Evolutionary conservation across 73 alveolate genomes (phyloP), one percentile per base, ranked within the genome.

Genomic region (Breviolum minutum): DNA sequence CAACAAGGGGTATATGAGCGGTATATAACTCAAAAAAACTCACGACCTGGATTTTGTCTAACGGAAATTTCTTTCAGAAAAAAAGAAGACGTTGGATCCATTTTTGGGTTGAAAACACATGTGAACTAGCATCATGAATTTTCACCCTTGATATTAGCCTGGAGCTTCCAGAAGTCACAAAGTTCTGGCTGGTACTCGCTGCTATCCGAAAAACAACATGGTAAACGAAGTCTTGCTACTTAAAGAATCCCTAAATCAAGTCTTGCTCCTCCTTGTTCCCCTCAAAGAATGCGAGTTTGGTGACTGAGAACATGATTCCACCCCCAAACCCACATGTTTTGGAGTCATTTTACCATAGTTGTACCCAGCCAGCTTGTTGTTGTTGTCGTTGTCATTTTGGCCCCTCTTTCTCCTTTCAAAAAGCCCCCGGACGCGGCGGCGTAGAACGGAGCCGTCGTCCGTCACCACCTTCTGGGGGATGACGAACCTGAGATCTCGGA

Each of bases 391-490:
- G 22, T 66, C 76, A 66, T 66, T 16, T 16, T 66, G 1, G 22
- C 76, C 26, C 22, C 22, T n/a, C 76, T 66, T 66, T 66, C 76
- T 1, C 76, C 76, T 66, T 16, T 66, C 76, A 66, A 16, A 66
- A 4, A 2, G 1, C 6, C 17, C 61, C 63, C 86, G 48, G 70
- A 61, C 95, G 11, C 95, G 84, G 13, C 95, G 85, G 63, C 95
- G 95, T 24, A 88, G 54, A 71, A 88, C 95, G 13, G 86, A 68
- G 54, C 95, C 95, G 76, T 88, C 95, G 8, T 54, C 40, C n/a
- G 86, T 66, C 60, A 88, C 95, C 60, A 88, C 95, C 61, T 74
- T 73, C 95, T 88, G 95, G 24, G 95, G 95, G 80, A 88, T 88
- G 17, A 88, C 95, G 9, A 9, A 88, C 95, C 95, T 88, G 86